phyloP scores from a whole-genome alignment of 768 basidiomycete genomes.

The Lactarius trivialis region DNA sequence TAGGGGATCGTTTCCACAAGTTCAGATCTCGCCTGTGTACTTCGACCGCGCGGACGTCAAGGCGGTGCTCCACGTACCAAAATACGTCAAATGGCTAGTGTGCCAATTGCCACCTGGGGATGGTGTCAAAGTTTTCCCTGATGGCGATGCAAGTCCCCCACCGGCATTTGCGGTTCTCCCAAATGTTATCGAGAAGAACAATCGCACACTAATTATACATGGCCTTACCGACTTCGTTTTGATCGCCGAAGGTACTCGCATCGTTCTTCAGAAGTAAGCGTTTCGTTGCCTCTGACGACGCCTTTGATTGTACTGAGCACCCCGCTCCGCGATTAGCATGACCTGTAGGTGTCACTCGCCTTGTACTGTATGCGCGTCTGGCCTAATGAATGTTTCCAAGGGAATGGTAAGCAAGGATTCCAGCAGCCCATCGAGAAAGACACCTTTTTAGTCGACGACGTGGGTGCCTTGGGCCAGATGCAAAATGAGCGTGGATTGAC shows the following conservation, averaged over 20 bases:
- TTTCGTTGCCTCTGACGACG: not conserved
- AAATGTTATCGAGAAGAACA: constrained; percentile 68
- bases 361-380: not conserved
- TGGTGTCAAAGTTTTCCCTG: constrained; percentile 52
- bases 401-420: constrained; percentile 67
- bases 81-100: constrained; percentile 52
- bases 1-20: constrained; percentile 49
- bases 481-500: constrained; percentile 65
- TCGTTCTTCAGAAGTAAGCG: constrained; percentile 35
- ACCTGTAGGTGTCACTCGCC: constrained; percentile 8
- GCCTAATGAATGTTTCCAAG: constrained; percentile 30
- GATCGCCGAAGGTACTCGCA: constrained; percentile 55
- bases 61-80: constrained; percentile 62
- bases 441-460: constrained; percentile 63
- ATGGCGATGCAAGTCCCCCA: constrained; percentile 55
- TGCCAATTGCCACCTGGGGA: constrained; percentile 46
- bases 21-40: constrained; percentile 55
- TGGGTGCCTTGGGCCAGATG: constrained; percentile 58
- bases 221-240: constrained; percentile 68
- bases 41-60: constrained; percentile 67
- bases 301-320: not conserved
- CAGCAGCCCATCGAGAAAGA: constrained; percentile 59
- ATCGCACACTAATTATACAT: constrained; percentile 61
- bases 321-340: constrained; percentile 4
- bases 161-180: constrained; percentile 61